Conservation (phyloP, 805 yeast genomes). For the Debaryomyces prosopidis region DNA sequence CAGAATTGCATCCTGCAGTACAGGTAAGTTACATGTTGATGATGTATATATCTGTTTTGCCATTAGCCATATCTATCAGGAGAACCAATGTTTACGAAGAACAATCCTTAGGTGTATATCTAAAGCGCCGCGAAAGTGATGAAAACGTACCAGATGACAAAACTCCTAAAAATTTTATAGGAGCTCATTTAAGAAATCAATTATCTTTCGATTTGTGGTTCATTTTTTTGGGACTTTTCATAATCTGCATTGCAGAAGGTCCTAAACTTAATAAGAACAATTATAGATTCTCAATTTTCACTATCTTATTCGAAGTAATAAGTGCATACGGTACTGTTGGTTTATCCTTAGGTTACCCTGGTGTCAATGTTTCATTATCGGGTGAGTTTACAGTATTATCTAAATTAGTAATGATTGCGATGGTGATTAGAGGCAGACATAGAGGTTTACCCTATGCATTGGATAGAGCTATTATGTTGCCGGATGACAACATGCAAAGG, state of each 20-base stretch:
- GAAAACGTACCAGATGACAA: slow-evolving; percentile 34
- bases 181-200: slow-evolving; percentile 87
- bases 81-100: slow-evolving; percentile 98
- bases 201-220: slow-evolving; percentile 95
- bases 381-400: slow-evolving; percentile 72
- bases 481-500: slow-evolving; percentile 62
- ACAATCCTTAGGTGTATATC: slow-evolving; percentile 90
- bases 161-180: slow-evolving; percentile 63
- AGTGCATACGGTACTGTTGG: slow-evolving; percentile 98
- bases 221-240: slow-evolving; percentile 78
- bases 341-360: slow-evolving; percentile 80
- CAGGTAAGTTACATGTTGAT: slow-evolving; percentile 91
- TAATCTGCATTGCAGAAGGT: slow-evolving; percentile 87
- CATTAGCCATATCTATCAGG: slow-evolving; percentile 93
- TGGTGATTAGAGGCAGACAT: slow-evolving; percentile 94
- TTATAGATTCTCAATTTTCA: slow-evolving; percentile 62
- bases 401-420: slow-evolving; percentile 80
- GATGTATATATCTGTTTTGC: slow-evolving; percentile 98
- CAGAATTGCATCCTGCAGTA: slow-evolving; percentile 80
- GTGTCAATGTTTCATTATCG: slow-evolving; percentile 64
- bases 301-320: slow-evolving; percentile 80
- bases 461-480: slow-evolving; percentile 91
- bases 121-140: slow-evolving; percentile 34
- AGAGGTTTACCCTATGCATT: slow-evolving; percentile 93
- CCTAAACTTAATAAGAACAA: slow-evolving; percentile 48